Evolutionary conservation across 768 basidiomycete species (phyloP).

Genomic region (Lactarius quietus): DNA sequence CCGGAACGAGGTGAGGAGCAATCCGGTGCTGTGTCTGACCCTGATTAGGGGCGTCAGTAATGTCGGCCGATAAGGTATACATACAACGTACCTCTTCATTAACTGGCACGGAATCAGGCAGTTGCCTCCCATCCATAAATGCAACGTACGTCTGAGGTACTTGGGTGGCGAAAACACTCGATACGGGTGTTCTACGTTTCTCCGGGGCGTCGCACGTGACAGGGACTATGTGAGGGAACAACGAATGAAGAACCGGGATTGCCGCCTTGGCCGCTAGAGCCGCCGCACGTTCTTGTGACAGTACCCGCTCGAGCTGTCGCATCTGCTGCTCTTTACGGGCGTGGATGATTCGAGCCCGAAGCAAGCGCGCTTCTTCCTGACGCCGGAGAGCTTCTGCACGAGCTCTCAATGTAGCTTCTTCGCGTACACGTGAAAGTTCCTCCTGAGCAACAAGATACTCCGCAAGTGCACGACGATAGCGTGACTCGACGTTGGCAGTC

Average conservation of each 20-base stretch:
- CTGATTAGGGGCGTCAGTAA: not conserved
- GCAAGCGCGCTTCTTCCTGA: constrained; percentile 2
- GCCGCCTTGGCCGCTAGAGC: not conserved
- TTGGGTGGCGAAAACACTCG: not conserved
- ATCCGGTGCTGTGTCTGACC: not conserved
- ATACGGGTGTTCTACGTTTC: not conserved
- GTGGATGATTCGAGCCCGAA: not conserved
- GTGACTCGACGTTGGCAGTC: not conserved
- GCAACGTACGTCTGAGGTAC: not conserved
- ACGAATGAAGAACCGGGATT: not conserved
- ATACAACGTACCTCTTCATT: not conserved
- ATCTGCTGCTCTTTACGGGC: not conserved
- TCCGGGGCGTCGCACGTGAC: not conserved
- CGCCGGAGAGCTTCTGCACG: constrained; percentile 2
- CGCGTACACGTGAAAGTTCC: constrained; percentile 8
- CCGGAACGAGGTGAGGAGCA: not conserved
- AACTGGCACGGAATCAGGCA: not conserved
- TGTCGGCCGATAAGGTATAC: too few relatives aligned
- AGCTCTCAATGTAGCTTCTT: constrained; percentile 3
- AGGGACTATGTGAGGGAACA: not conserved
- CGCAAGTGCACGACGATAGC: constrained; percentile 21
- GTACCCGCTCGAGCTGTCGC: not conserved
- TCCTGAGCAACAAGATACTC: constrained; percentile 17
- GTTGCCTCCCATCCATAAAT: not conserved
- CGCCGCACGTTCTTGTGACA: not conserved